phyloP scores from a whole-genome alignment of 208 protist species.

The Tritrichomonas musculus region DNA sequence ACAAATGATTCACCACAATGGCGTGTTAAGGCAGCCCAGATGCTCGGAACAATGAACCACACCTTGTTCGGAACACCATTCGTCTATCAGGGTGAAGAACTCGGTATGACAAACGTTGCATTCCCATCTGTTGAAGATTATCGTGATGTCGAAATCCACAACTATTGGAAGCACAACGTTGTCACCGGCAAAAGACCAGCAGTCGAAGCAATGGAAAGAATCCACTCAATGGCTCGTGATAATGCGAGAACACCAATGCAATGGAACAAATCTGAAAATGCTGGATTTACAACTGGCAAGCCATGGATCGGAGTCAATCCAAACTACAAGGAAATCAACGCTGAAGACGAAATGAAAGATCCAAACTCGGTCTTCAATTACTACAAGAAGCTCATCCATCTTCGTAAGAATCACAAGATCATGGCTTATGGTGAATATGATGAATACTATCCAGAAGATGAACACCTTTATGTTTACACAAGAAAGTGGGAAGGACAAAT shows the following conservation, averaged over 20 bases:
- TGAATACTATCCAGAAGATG: too few species aligned
- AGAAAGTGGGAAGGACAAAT: too few species aligned
- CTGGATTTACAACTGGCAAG: too few species aligned
- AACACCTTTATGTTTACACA: too few species aligned
- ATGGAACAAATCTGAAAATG: too few species aligned
- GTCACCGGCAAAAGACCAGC: too few species aligned
- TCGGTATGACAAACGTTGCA: neutral
- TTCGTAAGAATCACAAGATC: too few species aligned
- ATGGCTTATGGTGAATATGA: too few species aligned
- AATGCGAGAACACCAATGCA: neutral
- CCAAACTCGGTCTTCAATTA: neutral
- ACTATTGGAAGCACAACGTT: neutral
- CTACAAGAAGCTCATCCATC: too few species aligned
- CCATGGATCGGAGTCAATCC: too few species aligned
- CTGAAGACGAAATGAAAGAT: neutral
- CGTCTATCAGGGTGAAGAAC: neutral
- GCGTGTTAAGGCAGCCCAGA: neutral
- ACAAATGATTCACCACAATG: neutral
- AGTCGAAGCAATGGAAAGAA: neutral
- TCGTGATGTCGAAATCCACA: neutral
- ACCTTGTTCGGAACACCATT: neutral
- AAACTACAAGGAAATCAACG: neutral
- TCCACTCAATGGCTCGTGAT: neutral
- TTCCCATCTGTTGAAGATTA: neutral
- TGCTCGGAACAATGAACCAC: neutral